These are phyloP conservation scores for Sporothrix sp. DNA, from an alignment of 2,329 filamentous ascomycete species.

Conservation along the genomic window DNA sequence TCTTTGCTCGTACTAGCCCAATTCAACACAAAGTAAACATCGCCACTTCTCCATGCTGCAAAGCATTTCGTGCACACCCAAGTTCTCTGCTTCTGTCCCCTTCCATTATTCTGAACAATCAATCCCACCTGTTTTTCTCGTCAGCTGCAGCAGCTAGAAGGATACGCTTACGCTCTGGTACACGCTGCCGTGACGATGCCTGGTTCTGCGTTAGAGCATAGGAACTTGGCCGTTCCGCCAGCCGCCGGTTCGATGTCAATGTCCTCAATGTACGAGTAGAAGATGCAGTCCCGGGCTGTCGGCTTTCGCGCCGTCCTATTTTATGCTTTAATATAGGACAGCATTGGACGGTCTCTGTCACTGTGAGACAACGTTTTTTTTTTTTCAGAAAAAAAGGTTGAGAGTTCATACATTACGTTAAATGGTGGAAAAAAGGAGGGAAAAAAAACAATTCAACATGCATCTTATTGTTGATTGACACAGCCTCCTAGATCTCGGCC, in stretches of 20 bases:
- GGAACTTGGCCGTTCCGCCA: conserved; percentile 30
- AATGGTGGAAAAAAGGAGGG: too few relatives aligned
- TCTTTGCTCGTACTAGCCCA: too few relatives aligned
- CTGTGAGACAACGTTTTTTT: too few relatives aligned
- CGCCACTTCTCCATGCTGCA: background rate
- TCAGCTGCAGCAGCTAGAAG: conserved; percentile 30
- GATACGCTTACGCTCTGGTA: conserved; percentile 29
- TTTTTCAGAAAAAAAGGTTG: too few relatives aligned
- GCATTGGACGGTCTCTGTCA: too few relatives aligned
- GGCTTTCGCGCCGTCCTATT: conserved; percentile 36
- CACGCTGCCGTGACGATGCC: conserved; percentile 26
- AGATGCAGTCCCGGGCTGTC: conserved; percentile 41
- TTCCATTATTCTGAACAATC: too few relatives aligned
- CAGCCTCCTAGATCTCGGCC: too few relatives aligned
- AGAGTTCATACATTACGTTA: too few relatives aligned
- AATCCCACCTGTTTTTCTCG: conserved; percentile 21
- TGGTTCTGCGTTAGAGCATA: conserved; percentile 33
- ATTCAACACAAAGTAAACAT: background rate
- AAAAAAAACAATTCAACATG: too few relatives aligned
- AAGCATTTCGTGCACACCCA: background rate
- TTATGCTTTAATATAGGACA: too few relatives aligned
- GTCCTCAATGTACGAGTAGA: conserved; percentile 35
- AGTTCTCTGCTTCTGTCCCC: too few relatives aligned
- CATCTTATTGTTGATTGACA: too few relatives aligned
- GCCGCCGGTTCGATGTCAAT: conserved; percentile 36